phyloP scores from a whole-genome alignment of 495 filamentous ascomycete genomes.

The Aspergillus kassunensis region DNA sequence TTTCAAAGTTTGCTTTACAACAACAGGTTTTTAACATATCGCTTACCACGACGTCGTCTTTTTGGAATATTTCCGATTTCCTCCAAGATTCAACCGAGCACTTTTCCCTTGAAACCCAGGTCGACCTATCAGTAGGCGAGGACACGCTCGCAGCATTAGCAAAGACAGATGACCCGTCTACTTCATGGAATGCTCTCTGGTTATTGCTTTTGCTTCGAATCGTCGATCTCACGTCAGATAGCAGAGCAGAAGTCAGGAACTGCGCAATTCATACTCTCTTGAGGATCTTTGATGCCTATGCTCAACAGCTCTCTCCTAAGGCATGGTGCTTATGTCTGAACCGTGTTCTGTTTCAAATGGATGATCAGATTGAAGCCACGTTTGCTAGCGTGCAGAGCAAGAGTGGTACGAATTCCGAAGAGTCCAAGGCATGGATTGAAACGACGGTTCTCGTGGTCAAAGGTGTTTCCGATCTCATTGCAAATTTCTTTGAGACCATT shows the following conservation, averaged over 20 bases:
- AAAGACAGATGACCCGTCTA: conserved; percentile 31
- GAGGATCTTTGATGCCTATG: conserved; percentile 87
- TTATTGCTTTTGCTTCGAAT: conserved; percentile 76
- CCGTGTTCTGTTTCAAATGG: conserved; percentile 71
- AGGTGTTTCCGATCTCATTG: conserved; percentile 63
- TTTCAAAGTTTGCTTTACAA: conserved; percentile 83
- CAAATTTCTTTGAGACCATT: conserved; percentile 61
- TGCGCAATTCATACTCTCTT: conserved; percentile 87
- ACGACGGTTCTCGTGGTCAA: conserved; percentile 70
- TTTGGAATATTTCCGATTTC: conserved; percentile 92
- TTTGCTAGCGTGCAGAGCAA: conserved; percentile 21
- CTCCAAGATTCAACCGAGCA: conserved; percentile 50
- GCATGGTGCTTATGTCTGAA: conserved; percentile 84
- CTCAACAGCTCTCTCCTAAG: conserved; percentile 69
- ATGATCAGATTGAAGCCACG: conserved; percentile 44
- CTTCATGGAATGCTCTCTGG: conserved; percentile 65
- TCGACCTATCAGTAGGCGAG: conserved; percentile 39
- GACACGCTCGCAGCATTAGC: conserved; percentile 33
- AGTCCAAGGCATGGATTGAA: conserved; percentile 63
- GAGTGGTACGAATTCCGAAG: conserved; percentile 23
- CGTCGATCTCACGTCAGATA: conserved; percentile 70
- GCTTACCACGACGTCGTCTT: conserved; percentile 88
- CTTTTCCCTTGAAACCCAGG: conserved; percentile 42
- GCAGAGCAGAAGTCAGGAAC: conserved; percentile 81
- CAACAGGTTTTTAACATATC: conserved; percentile 93